A percentile compares a stretch with the other conserved stretches of the same genome.
phyloP scores from a whole-genome alignment of 306 rosid species.

The Prunus davidiana region DNA sequence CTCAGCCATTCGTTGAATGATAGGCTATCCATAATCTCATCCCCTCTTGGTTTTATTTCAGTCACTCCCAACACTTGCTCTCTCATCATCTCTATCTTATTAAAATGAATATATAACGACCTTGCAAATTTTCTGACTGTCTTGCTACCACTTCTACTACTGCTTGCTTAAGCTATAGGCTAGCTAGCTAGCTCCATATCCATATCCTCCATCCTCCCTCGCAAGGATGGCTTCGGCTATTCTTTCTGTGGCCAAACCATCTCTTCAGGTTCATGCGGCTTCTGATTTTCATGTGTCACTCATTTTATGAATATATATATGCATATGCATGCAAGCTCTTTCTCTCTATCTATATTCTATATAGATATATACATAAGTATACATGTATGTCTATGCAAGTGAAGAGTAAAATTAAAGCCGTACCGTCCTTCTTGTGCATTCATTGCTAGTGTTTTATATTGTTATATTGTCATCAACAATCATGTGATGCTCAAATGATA shows the following conservation, averaged over 20 bases:
- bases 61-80: slow-evolving; percentile 36
- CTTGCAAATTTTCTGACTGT: slow-evolving; percentile 8
- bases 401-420: too few relatives aligned
- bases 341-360: background rate
- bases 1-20: slow-evolving; percentile 57
- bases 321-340: background rate
- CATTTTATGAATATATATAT: background rate
- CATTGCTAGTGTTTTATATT: background rate
- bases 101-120: slow-evolving; percentile 10
- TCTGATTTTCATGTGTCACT: background rate
- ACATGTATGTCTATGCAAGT: too few relatives aligned
- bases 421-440: too few relatives aligned
- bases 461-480: background rate
- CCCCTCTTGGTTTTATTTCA: slow-evolving; percentile 46
- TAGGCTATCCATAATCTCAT: slow-evolving; percentile 80
- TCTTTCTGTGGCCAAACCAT: slow-evolving; percentile 86
- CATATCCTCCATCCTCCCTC: background rate
- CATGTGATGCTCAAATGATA: background rate
- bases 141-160: background rate
- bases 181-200: background rate
- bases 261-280: slow-evolving; percentile 59
- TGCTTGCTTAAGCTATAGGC: background rate
- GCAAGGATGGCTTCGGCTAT: slow-evolving; percentile 88
- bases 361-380: background rate
- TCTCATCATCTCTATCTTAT: background rate